These are phyloP conservation scores for Microsporum audouinii DNA, from an alignment of 2,329 filamentous ascomycete species.

Conservation along the genomic window DNA sequence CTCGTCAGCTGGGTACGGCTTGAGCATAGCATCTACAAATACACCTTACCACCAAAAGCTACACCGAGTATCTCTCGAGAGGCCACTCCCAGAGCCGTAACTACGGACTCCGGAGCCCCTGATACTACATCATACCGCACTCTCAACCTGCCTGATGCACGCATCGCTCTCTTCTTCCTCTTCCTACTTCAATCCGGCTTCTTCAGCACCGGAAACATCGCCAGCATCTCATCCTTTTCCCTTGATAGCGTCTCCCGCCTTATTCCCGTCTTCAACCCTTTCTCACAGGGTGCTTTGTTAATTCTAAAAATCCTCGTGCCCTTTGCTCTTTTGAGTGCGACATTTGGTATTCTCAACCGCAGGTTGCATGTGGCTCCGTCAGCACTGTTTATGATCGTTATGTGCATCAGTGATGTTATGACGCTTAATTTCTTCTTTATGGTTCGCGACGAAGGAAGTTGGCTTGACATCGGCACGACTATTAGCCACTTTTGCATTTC, in stretches of 20 bases:
- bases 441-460: slow-evolving; percentile 89
- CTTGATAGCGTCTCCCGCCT: slow-evolving; percentile 80
- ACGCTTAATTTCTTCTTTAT: slow-evolving; percentile 97
- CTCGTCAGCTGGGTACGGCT: slow-evolving; percentile 84
- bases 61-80: background rate
- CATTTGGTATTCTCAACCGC: slow-evolving; percentile 84
- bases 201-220: slow-evolving; percentile 93
- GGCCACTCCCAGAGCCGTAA: slow-evolving; percentile 6
- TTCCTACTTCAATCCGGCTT: slow-evolving; percentile 90
- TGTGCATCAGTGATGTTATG: slow-evolving; percentile 80
- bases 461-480: slow-evolving; percentile 93
- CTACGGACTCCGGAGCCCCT: slow-evolving; percentile 5
- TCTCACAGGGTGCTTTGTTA: slow-evolving; percentile 77
- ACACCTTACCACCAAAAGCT: slow-evolving; percentile 18
- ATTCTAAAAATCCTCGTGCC: slow-evolving; percentile 85
- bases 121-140: slow-evolving; percentile 44
- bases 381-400: slow-evolving; percentile 86
- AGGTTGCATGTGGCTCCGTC: slow-evolving; percentile 73
- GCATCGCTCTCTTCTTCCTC: slow-evolving; percentile 89
- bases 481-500: slow-evolving; percentile 95
- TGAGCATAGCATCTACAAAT: slow-evolving; percentile 61
- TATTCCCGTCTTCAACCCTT: slow-evolving; percentile 85
- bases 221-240: slow-evolving; percentile 85
- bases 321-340: slow-evolving; percentile 83
- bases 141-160: slow-evolving; percentile 68